Percentiles rank a stretch among this genome's conserved stretches.
These are phyloP conservation scores for Micromonas commoda DNA, from an alignment of 139 green algal genomes.

Conservation along the genomic window DNA sequence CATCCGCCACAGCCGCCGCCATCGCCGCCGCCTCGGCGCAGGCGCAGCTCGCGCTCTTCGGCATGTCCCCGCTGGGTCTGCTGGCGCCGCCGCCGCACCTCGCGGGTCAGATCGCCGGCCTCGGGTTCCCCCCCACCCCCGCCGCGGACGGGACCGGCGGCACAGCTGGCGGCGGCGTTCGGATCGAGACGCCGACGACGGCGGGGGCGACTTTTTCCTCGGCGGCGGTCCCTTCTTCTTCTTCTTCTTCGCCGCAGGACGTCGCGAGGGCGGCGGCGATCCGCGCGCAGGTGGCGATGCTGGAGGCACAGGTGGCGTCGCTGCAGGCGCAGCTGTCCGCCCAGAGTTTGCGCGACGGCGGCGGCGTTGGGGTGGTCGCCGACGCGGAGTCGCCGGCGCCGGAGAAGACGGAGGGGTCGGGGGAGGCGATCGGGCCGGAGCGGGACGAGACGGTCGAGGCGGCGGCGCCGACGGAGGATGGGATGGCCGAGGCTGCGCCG, in stretches of 20 bases:
- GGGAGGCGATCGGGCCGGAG: too few species aligned
- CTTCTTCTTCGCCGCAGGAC: too few species aligned
- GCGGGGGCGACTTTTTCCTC: too few species aligned
- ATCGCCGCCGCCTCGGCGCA: background rate
- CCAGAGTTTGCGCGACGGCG: too few species aligned
- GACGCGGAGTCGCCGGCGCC: background rate
- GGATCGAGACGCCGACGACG: background rate
- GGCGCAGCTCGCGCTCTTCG: slow-evolving; percentile 1
- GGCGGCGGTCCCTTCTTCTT: too few species aligned
- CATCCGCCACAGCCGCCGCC: background rate
- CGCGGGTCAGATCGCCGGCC: background rate
- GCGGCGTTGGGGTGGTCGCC: background rate
- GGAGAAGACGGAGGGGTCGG: too few species aligned
- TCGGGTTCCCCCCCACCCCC: background rate
- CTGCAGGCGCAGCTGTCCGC: too few species aligned
- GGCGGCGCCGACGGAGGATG: background rate
- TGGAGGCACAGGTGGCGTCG: background rate
- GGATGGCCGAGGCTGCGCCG: background rate
- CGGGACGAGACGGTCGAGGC: background rate
- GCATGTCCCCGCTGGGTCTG: slow-evolving; percentile 2
- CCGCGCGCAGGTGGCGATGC: background rate
- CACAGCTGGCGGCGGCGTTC: background rate
- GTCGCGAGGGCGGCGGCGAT: background rate
- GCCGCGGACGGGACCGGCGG: background rate
- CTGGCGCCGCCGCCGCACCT: background rate